A percentile compares a stretch with the other conserved stretches of the same genome.
Evolutionary conservation across 2,329 filamentous ascomycete species (phyloP).

Genomic region (Nectriaceae sp.): DNA sequence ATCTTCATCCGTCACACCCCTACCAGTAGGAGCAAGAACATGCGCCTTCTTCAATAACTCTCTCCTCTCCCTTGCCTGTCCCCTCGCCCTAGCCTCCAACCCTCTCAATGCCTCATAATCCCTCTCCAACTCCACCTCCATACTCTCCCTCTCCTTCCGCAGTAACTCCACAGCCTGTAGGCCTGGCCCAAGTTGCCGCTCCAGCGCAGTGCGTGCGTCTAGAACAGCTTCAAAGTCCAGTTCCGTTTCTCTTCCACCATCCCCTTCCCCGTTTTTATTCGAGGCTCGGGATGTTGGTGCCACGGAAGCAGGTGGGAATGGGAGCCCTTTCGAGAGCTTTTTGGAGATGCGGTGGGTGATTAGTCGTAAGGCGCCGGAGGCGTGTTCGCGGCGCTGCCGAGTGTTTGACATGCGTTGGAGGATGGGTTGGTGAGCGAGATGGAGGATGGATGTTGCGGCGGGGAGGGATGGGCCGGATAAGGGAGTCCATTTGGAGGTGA

Average conservation of each 20-base stretch:
- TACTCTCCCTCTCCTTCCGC: constrained; percentile 55
- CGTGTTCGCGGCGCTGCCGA: constrained; percentile 51
- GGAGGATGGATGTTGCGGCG: constrained; percentile 57
- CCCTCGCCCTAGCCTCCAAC: constrained; percentile 58
- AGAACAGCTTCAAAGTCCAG: constrained; percentile 68
- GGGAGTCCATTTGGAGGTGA: constrained; percentile 69
- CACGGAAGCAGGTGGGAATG: constrained; percentile 61
- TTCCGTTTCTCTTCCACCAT: constrained; percentile 55
- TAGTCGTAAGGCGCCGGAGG: constrained; percentile 55
- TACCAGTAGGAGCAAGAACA: constrained; percentile 44
- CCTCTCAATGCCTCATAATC: constrained; percentile 54
- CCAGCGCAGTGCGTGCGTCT: constrained; percentile 57
- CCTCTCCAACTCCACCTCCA: constrained; percentile 56
- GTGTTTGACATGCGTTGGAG: constrained; percentile 56
- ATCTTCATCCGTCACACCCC: constrained; percentile 4
- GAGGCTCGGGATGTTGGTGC: constrained; percentile 13
- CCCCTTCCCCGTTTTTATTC: constrained; percentile 23
- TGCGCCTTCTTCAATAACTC: constrained; percentile 52
- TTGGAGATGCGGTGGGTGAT: constrained; percentile 57
- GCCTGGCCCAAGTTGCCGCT: constrained; percentile 61
- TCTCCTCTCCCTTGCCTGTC: constrained; percentile 53
- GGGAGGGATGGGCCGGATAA: constrained; percentile 57
- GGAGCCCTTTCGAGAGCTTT: constrained; percentile 61
- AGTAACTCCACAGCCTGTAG: constrained; percentile 65
- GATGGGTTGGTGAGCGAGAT: constrained; percentile 62